A percentile compares a stretch with the other conserved stretches of the same genome.
Conservation (phyloP, 257 asterid species). For the Plantago major region DNA sequence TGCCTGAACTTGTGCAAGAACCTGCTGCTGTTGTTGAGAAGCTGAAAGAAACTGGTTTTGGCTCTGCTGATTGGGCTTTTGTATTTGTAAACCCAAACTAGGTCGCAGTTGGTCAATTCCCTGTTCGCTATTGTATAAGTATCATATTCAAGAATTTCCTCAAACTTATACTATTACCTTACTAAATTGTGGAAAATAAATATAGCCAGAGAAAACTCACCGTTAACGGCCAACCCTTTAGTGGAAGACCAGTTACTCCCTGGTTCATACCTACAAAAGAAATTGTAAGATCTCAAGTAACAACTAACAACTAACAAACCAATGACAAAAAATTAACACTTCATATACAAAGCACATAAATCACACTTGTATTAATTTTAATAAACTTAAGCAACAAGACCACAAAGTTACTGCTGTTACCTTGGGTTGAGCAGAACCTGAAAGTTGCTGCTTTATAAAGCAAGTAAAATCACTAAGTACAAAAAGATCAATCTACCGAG, state of each 20-base stretch:
- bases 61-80: conserved; percentile 69
- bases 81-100: conserved; percentile 84
- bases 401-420: too few relatives aligned
- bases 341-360: too few relatives aligned
- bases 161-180: conserved; percentile 7
- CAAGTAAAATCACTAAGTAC: too few relatives aligned
- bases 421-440: too few relatives aligned
- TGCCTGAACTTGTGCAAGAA: conserved; percentile 85
- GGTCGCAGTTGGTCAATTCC: conserved; percentile 96
- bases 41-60: conserved; percentile 83
- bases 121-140: conserved; percentile 33
- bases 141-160: conserved; percentile 15
- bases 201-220: conserved; percentile 50
- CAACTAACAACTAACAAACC: too few relatives aligned
- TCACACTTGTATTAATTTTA: too few relatives aligned
- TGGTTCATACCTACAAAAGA: conserved; percentile 66
- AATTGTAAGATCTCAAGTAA: neutral
- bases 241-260: conserved; percentile 87
- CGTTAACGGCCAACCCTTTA: conserved; percentile 99
- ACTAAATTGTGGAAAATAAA: conserved; percentile 13
- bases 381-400: too few relatives aligned
- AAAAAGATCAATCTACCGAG: too few relatives aligned
- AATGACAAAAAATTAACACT: too few relatives aligned
- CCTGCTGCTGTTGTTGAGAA: conserved; percentile 96
- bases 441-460: too few relatives aligned